These are phyloP conservation scores for Trypanosomatidae sp. DNA, from an alignment of 208 protist species.

Conservation along the genomic window DNA sequence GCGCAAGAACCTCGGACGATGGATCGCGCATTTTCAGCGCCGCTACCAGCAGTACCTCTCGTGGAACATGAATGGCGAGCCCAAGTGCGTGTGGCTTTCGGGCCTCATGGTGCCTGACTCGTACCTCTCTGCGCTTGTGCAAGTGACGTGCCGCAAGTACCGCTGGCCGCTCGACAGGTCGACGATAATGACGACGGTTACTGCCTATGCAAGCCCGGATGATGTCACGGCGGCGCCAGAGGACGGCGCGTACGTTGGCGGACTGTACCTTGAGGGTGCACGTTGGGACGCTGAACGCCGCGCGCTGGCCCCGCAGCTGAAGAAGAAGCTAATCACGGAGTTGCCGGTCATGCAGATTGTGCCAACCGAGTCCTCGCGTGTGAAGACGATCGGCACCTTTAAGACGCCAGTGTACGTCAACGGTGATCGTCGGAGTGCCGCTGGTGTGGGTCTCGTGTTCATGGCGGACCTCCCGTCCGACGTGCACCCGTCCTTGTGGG, in stretches of 20 bases:
- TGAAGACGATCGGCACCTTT: slow-evolving; percentile 96
- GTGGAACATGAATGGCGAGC: slow-evolving; percentile 96
- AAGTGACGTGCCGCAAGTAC: slow-evolving; percentile 97
- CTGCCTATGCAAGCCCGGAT: slow-evolving; percentile 58
- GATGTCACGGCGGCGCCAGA: slow-evolving; percentile 82
- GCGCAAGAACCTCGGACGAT: slow-evolving; percentile 95
- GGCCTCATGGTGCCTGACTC: slow-evolving; percentile 99
- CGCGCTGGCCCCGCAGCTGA: slow-evolving; percentile 86
- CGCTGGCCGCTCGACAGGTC: slow-evolving; percentile 98
- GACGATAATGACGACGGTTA: slow-evolving; percentile 95
- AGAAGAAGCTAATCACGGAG: slow-evolving; percentile 96
- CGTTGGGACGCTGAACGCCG: slow-evolving; percentile 93
- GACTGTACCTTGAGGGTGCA: slow-evolving; percentile 98
- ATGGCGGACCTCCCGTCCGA: slow-evolving; percentile 95
- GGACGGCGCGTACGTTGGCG: slow-evolving; percentile 96
- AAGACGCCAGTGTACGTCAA: slow-evolving; percentile 99
- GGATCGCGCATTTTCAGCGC: slow-evolving; percentile 96
- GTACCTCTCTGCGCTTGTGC: slow-evolving; percentile 98
- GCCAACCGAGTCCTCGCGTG: slow-evolving; percentile 94
- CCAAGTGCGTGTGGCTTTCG: slow-evolving; percentile 98
- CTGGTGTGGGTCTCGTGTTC: slow-evolving; percentile 98
- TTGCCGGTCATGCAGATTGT: slow-evolving; percentile 98
- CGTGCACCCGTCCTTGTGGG: slow-evolving; percentile 95
- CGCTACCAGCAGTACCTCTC: slow-evolving; percentile 94
- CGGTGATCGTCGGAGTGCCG: slow-evolving; percentile 94